Conservation (phyloP, 345 rosid species). For the Schrenkiella parvula region DNA sequence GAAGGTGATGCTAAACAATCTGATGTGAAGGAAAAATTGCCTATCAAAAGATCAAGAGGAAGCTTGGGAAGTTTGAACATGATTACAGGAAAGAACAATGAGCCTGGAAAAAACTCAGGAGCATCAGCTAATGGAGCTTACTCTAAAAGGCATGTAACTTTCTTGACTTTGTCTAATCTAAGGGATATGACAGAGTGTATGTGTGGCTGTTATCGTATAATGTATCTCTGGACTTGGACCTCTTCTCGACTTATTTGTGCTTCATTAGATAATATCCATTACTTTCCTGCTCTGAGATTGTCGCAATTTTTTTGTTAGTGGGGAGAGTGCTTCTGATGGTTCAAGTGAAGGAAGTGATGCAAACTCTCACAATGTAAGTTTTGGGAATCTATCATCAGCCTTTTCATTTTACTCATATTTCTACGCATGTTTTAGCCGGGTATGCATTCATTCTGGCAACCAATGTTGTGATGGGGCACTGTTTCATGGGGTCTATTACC, state of each 20-base stretch:
- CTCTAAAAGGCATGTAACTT: constrained; percentile 69
- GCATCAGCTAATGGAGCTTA: constrained; percentile 77
- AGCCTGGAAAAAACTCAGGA: constrained; percentile 62
- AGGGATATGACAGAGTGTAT: not conserved
- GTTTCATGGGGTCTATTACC: not conserved
- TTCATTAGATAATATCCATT: not conserved
- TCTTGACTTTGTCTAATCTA: constrained; percentile 1
- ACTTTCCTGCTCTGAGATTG: constrained; percentile 27
- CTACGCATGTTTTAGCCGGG: not conserved
- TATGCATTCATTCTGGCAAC: not conserved
- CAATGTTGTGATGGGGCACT: not conserved
- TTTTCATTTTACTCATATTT: not conserved
- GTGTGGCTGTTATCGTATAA: not conserved
- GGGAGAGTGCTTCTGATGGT: constrained; percentile 91
- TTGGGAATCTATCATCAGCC: not conserved
- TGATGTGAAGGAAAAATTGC: constrained; percentile 88
- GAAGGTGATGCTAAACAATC: constrained; percentile 79
- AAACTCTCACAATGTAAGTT: constrained; percentile 81
- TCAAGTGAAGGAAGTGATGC: constrained; percentile 98
- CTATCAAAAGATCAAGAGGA: constrained; percentile 97
- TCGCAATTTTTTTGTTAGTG: constrained; percentile 41
- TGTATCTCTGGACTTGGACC: not conserved
- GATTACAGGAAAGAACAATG: constrained; percentile 83
- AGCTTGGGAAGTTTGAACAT: constrained; percentile 94
- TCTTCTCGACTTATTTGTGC: not conserved